Evolutionary conservation across 768 basidiomycete species (phyloP).

Genomic region (Hemileccinum impolitum): DNA sequence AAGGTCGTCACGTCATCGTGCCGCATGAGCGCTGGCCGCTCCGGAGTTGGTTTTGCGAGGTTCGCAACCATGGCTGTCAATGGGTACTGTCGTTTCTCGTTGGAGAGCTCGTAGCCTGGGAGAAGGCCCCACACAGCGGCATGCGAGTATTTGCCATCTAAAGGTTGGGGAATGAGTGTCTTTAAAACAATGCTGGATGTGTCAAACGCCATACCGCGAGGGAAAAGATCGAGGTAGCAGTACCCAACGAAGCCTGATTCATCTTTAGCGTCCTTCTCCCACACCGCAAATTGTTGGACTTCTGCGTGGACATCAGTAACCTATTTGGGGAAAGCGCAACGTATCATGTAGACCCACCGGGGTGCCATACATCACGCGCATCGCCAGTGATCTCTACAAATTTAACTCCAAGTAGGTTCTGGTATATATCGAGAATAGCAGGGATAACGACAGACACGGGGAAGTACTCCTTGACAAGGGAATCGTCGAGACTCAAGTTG

Average conservation of each 20-base stretch:
- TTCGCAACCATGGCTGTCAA: conserved; percentile 87
- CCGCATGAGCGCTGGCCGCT: conserved; percentile 80
- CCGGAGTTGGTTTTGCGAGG: conserved; percentile 78
- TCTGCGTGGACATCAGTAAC: conserved; percentile 39
- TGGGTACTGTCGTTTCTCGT: conserved; percentile 67
- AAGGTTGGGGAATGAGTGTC: conserved; percentile 1
- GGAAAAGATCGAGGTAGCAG: conserved; percentile 86
- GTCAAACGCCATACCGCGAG: conserved; percentile 50
- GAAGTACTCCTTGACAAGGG: conserved; percentile 85
- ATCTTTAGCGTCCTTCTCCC: conserved; percentile 74
- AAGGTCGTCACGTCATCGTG: conserved; percentile 88
- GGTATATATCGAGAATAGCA: conserved; percentile 79
- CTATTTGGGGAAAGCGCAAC: not conserved
- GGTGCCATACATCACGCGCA: conserved; percentile 72
- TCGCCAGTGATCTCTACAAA: conserved; percentile 56
- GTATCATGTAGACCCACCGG: conserved; percentile 43
- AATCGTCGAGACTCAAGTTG: conserved; percentile 68
- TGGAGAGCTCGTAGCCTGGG: conserved; percentile 54
- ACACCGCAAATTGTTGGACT: conserved; percentile 81
- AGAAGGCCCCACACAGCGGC: conserved; percentile 82
- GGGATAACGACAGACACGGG: conserved; percentile 82
- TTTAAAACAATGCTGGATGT: not conserved
- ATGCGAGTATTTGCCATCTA: conserved; percentile 79
- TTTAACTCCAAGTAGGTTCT: conserved; percentile 72
- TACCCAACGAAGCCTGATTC: conserved; percentile 76